A percentile compares a stretch with the other conserved stretches of the same genome.
These are phyloP conservation scores for Manihot esculenta DNA, from an alignment of 441 rosid genomes.

Conservation along the genomic window DNA sequence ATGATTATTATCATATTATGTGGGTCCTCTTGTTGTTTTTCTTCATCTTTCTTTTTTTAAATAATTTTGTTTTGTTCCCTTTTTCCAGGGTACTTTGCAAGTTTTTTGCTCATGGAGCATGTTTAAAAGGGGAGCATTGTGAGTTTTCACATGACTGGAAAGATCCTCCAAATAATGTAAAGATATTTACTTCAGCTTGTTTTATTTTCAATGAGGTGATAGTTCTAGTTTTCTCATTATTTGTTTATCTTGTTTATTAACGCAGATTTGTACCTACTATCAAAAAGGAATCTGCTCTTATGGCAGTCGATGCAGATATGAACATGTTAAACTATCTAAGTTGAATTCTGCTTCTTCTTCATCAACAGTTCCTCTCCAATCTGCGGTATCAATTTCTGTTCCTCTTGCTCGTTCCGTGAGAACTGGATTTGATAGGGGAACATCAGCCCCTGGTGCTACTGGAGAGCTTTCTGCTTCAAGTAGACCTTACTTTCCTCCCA, in stretches of 20 bases:
- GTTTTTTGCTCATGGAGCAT: constrained; percentile 92
- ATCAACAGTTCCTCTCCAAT: constrained; percentile 34
- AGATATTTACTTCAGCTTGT: neutral
- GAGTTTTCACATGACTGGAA: constrained; percentile 94
- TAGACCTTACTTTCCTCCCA: constrained; percentile 34
- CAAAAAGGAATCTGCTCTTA: constrained; percentile 84
- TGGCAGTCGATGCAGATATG: constrained; percentile 89
- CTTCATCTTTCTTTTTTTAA: neutral
- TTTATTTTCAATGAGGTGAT: neutral
- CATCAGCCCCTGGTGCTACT: constrained; percentile 28
- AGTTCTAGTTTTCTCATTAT: constrained; percentile 9
- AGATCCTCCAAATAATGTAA: constrained; percentile 82
- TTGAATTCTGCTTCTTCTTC: constrained; percentile 55
- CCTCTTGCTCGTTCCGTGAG: constrained; percentile 28
- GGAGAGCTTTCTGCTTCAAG: constrained; percentile 42
- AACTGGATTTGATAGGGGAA: constrained; percentile 27
- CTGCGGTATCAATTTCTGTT: constrained; percentile 32
- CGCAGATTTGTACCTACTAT: constrained; percentile 83
- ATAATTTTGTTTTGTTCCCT: neutral
- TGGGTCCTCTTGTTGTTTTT: neutral
- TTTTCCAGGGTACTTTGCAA: constrained; percentile 73
- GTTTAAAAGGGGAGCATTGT: constrained; percentile 93
- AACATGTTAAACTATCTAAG: constrained; percentile 65
- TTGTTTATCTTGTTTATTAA: constrained; percentile 14
- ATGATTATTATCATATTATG: too few species aligned